phyloP scores from a whole-genome alignment of 1,284 basidiomycete species.

The Cystobasidiaceae sp. region DNA sequence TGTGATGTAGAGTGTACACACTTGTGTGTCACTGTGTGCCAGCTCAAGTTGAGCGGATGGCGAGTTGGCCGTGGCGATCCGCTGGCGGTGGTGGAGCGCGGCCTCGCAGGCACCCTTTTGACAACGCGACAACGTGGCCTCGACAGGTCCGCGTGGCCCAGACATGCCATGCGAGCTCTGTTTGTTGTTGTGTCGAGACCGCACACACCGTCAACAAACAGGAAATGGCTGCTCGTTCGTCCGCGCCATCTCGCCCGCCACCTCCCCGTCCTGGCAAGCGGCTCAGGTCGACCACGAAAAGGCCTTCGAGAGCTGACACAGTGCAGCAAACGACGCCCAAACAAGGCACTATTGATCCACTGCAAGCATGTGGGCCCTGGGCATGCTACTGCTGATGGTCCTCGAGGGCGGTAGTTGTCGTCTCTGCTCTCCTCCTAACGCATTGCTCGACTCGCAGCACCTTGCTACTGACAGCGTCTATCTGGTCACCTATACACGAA shows the following conservation, averaged over 20 bases:
- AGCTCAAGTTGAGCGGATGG: slow-evolving; percentile 12
- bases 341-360: not conserved
- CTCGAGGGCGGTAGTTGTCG: too few species aligned
- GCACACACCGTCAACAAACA: not conserved
- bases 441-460: too few species aligned
- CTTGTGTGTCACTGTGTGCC: not conserved
- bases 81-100: too few species aligned
- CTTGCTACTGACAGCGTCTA: too few species aligned
- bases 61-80: not conserved
- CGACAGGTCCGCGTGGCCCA: not conserved
- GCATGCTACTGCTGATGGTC: too few species aligned
- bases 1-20: not conserved
- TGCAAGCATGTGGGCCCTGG: too few species aligned
- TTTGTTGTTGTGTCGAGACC: not conserved
- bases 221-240: not conserved
- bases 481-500: too few species aligned
- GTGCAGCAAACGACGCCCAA: not conserved
- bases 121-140: too few species aligned
- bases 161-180: too few species aligned
- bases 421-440: too few species aligned
- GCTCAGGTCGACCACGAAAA: not conserved
- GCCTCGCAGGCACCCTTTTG: not conserved
- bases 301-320: not conserved
- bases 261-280: not conserved
- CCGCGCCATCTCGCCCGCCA: not conserved